Conservation (phyloP, 2,329 filamentous ascomycete species). For the Coniella lustricola region DNA sequence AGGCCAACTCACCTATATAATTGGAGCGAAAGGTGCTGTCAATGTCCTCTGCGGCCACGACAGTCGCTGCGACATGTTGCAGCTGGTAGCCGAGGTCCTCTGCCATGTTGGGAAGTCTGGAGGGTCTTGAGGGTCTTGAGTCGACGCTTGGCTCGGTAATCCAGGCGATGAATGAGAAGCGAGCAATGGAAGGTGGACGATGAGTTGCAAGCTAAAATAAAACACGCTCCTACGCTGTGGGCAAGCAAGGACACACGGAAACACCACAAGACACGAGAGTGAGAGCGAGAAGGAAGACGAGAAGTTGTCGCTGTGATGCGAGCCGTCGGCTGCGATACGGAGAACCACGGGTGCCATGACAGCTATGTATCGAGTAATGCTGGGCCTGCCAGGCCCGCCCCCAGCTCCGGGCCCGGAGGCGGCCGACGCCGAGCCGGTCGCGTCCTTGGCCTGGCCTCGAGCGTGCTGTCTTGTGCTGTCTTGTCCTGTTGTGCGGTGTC, state of each 20-base stretch:
- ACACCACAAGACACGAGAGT: too few relatives aligned
- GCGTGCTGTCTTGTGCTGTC: too few relatives aligned
- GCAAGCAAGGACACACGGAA: too few relatives aligned
- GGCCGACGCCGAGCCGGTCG: slow-evolving; percentile 6
- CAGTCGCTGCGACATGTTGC: slow-evolving; percentile 44
- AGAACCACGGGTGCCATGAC: slow-evolving; percentile 11
- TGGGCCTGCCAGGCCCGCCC: not conserved
- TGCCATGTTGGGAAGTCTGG: slow-evolving; percentile 22
- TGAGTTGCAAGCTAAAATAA: too few relatives aligned
- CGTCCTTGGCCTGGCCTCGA: too few relatives aligned
- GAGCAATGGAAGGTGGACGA: too few relatives aligned
- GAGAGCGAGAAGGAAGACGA: too few relatives aligned
- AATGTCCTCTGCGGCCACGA: slow-evolving; percentile 46
- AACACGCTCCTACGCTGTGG: too few relatives aligned
- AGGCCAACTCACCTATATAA: slow-evolving; percentile 50
- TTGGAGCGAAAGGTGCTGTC: slow-evolving; percentile 55
- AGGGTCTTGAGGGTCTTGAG: too few relatives aligned
- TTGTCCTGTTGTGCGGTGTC: too few relatives aligned
- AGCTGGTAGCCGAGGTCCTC: slow-evolving; percentile 49
- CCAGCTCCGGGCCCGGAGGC: slow-evolving; percentile 9
- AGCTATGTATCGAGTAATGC: slow-evolving; percentile 15
- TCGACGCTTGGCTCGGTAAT: too few relatives aligned
- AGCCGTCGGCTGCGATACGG: slow-evolving; percentile 12
- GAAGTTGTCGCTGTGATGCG: slow-evolving; percentile 4
- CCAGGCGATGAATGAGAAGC: too few relatives aligned